phyloP scores from a whole-genome alignment of 176 grass and related monocot genomes.

The Chloris gayana region DNA sequence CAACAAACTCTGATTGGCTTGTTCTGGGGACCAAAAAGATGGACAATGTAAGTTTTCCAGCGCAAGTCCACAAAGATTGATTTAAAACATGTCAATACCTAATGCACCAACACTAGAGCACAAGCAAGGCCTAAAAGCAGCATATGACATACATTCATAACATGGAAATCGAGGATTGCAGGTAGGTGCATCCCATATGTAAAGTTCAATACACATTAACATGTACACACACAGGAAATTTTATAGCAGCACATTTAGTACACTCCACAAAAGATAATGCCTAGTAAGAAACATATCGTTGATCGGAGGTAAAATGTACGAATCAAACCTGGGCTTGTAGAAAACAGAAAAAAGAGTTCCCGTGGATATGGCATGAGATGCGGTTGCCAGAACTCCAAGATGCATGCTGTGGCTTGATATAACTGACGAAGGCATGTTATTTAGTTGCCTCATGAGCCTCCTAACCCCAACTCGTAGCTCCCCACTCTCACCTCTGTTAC shows the following conservation, averaged over 20 bases:
- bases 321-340: slow-evolving; percentile 85
- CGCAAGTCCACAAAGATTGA: neutral
- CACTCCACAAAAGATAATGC: slow-evolving; percentile 3
- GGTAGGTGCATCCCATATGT: neutral
- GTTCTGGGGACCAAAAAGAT: slow-evolving; percentile 58
- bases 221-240: neutral
- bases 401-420: slow-evolving; percentile 99
- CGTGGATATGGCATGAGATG: slow-evolving; percentile 79
- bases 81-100: neutral
- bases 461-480: slow-evolving; percentile 84
- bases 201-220: slow-evolving; percentile 26
- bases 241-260: neutral
- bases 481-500: slow-evolving; percentile 69
- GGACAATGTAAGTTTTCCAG: slow-evolving; percentile 22
- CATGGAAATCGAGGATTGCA: neutral
- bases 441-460: slow-evolving; percentile 66
- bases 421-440: slow-evolving; percentile 83
- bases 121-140: neutral
- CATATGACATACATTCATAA: slow-evolving; percentile 7
- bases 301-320: slow-evolving; percentile 1
- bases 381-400: slow-evolving; percentile 91
- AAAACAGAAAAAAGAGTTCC: slow-evolving; percentile 79
- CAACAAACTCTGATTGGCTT: slow-evolving; percentile 75
- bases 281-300: slow-evolving; percentile 7
- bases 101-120: neutral